These are phyloP conservation scores for Rhodosporidiobolus odoratus DNA, from an alignment of 768 basidiomycete genomes.

Conservation along the genomic window DNA sequence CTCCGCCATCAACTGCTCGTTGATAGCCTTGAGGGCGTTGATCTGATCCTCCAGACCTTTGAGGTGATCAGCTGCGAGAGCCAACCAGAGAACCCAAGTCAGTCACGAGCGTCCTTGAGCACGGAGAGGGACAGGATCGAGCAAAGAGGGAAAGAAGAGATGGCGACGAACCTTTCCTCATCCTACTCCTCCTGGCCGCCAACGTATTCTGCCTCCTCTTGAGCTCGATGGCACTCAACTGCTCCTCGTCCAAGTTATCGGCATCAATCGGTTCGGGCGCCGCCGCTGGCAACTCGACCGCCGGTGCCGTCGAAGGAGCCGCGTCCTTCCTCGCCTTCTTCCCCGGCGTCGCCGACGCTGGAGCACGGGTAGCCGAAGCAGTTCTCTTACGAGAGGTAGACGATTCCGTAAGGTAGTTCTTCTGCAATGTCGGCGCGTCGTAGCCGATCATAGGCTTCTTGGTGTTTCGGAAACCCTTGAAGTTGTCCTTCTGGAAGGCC, in stretches of 20 bases:
- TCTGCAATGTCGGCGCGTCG: conserved; percentile 41
- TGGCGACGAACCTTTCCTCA: conserved; percentile 65
- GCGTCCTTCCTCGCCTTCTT: conserved; percentile 8
- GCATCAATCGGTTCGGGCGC: conserved; percentile 24
- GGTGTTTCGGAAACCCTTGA: conserved; percentile 41
- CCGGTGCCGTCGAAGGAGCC: background rate
- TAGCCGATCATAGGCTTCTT: conserved; percentile 34
- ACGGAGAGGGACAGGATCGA: too few species aligned
- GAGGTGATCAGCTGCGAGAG: too few species aligned
- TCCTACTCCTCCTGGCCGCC: conserved; percentile 72
- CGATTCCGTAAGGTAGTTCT: conserved; percentile 40
- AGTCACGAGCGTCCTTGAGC: too few species aligned
- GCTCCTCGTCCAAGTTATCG: conserved; percentile 34
- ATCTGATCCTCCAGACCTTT: conserved; percentile 1
- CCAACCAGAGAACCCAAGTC: too few species aligned
- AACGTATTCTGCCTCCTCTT: conserved; percentile 80
- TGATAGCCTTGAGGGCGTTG: conserved; percentile 7
- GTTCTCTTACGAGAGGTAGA: conserved; percentile 39
- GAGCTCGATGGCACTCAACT: conserved; percentile 59
- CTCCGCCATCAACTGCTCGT: background rate
- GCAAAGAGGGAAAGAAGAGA: too few species aligned
- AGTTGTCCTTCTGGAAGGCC: conserved; percentile 34
- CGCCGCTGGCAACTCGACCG: conserved; percentile 4
- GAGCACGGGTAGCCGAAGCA: conserved; percentile 20
- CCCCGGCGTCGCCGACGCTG: background rate